Conservation (phyloP, 2,329 filamentous ascomycete genomes). For the Eutypella sp. region DNA sequence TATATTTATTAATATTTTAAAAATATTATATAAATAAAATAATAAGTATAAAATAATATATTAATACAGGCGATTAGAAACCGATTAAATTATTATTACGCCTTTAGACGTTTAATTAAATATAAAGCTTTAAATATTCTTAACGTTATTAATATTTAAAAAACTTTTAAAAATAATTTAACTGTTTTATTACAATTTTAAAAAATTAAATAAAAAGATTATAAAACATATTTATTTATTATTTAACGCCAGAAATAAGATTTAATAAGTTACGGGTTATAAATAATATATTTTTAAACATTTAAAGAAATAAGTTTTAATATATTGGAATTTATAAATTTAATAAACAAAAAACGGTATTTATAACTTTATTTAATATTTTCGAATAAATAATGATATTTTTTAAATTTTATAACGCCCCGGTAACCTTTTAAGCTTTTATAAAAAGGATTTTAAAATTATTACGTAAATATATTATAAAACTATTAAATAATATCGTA, state of each 20-base stretch:
- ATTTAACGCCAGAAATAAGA: no score
- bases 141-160: not conserved
- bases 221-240: not conserved
- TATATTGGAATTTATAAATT: slow-evolving; percentile 3
- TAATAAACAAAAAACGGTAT: not conserved
- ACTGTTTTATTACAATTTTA: not conserved
- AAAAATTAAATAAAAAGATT: not conserved
- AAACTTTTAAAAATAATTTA: not conserved
- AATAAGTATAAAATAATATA: slow-evolving; percentile 1
- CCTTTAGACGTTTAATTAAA: not conserved
- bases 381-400: not conserved
- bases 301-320: not conserved
- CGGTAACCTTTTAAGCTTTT: not conserved
- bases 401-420: not conserved
- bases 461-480: not conserved
- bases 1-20: not conserved
- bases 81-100: not conserved
- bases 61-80: not conserved
- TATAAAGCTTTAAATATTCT: not conserved
- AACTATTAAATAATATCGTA: not conserved
- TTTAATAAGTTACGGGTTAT: not conserved
- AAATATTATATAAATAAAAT: not conserved
- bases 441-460: not conserved
- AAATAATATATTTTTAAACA: not conserved
- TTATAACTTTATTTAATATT: not conserved